A percentile compares a stretch with the other conserved stretches of the same genome.
These are phyloP conservation scores for Ceratocystis papillata DNA, from an alignment of 2,329 filamentous ascomycete species.

Conservation along the genomic window DNA sequence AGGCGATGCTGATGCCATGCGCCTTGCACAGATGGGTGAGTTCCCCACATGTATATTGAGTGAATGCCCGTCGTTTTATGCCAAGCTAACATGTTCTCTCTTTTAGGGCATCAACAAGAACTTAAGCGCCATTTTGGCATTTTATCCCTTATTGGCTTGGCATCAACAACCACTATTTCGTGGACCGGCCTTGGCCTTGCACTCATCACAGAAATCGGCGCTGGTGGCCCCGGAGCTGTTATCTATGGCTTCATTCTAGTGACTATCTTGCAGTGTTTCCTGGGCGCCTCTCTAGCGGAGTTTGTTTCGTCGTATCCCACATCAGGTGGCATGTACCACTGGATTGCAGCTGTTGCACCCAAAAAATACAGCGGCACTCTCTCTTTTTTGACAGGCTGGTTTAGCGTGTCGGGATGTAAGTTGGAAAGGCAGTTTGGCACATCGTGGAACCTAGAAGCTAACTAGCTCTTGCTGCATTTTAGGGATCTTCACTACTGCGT, in stretches of 20 bases:
- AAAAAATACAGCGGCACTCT: slow-evolving; percentile 17
- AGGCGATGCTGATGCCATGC: slow-evolving; percentile 33
- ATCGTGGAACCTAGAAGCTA: too few species aligned
- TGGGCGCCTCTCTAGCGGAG: slow-evolving; percentile 37
- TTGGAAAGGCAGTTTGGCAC: background rate
- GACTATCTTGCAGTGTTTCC: slow-evolving; percentile 37
- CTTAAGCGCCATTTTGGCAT: slow-evolving; percentile 39
- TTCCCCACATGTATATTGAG: slow-evolving; percentile 8
- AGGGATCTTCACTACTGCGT: slow-evolving; percentile 37
- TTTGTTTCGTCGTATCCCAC: slow-evolving; percentile 41
- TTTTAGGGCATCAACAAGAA: slow-evolving; percentile 39
- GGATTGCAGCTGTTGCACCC: slow-evolving; percentile 40
- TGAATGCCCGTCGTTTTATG: background rate
- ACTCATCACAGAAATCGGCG: slow-evolving; percentile 38
- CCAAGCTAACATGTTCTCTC: background rate
- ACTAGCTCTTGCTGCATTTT: too few species aligned
- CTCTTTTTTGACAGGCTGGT: slow-evolving; percentile 23
- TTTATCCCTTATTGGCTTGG: slow-evolving; percentile 39
- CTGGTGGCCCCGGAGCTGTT: slow-evolving; percentile 39
- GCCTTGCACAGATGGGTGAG: slow-evolving; percentile 38
- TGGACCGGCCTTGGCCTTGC: slow-evolving; percentile 40
- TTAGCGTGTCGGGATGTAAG: slow-evolving; percentile 24
- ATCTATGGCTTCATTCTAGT: slow-evolving; percentile 43
- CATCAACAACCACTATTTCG: slow-evolving; percentile 41
- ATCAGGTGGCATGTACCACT: slow-evolving; percentile 42